A percentile compares a stretch with the other conserved stretches of the same genome.
phyloP scores from a whole-genome alignment of 805 yeast species.

The Suhomyces emberorum region DNA sequence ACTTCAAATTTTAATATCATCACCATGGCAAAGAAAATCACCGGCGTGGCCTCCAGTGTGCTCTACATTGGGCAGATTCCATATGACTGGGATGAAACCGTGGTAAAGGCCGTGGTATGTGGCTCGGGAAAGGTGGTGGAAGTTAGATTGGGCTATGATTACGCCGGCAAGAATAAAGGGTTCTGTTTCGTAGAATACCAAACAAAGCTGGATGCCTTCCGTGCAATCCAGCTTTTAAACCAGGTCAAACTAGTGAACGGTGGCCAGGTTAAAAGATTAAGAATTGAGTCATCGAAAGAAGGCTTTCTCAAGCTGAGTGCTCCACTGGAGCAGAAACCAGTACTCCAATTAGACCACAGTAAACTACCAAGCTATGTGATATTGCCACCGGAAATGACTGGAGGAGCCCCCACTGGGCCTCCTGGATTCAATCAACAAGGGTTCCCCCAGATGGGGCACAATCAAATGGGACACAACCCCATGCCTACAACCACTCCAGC shows the following conservation, averaged over 20 bases:
- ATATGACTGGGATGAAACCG: slow-evolving; percentile 65
- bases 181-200: slow-evolving; percentile 62
- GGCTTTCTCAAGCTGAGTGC: slow-evolving; percentile 40
- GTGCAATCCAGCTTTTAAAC: slow-evolving; percentile 43
- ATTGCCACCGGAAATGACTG: slow-evolving; percentile 48
- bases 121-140: slow-evolving; percentile 73
- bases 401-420: background rate
- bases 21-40: slow-evolving; percentile 6
- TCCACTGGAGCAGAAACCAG: slow-evolving; percentile 37
- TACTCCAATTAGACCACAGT: slow-evolving; percentile 43
- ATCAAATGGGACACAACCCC: background rate
- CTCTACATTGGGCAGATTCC: slow-evolving; percentile 65
- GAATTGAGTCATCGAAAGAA: slow-evolving; percentile 62
- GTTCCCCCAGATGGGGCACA: slow-evolving; percentile 1
- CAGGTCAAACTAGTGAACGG: slow-evolving; percentile 40
- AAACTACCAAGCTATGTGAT: slow-evolving; percentile 55
- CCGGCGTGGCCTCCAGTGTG: slow-evolving; percentile 4
- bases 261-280: slow-evolving; percentile 38
- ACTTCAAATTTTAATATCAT: no score
- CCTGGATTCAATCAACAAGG: background rate
- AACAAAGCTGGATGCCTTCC: slow-evolving; percentile 48
- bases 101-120: slow-evolving; percentile 58
- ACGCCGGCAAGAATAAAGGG: slow-evolving; percentile 61
- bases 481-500: background rate
- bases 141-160: slow-evolving; percentile 59